Evolutionary conservation across 257 asterid species (phyloP).

Genomic region (Solanum sitiens): DNA sequence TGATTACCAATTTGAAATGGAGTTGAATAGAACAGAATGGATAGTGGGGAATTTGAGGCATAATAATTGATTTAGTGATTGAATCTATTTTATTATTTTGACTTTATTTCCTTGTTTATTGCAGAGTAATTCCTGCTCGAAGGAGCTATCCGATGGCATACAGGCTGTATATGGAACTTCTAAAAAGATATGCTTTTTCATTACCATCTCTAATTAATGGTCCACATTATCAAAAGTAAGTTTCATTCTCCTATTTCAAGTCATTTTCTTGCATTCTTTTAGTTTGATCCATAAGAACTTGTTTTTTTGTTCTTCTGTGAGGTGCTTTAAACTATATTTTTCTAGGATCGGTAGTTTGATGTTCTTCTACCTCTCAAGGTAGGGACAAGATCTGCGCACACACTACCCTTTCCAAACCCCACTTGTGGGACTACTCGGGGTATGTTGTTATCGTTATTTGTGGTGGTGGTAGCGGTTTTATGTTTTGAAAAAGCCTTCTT

Average conservation of each 20-base stretch:
- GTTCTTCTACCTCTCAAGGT: background rate
- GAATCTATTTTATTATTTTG: background rate
- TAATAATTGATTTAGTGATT: background rate
- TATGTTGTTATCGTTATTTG: too few species aligned
- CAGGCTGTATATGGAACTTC: constrained; percentile 84
- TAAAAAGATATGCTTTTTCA: constrained; percentile 75
- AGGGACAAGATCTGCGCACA: background rate
- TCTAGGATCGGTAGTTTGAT: background rate
- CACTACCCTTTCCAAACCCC: background rate
- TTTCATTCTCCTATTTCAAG: background rate
- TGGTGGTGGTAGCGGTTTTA: background rate
- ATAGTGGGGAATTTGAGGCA: background rate
- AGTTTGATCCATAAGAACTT: background rate
- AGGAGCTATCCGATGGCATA: constrained; percentile 65
- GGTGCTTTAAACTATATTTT: background rate
- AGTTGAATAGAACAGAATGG: background rate
- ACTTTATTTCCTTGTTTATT: background rate
- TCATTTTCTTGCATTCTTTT: background rate
- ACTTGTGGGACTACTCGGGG: background rate
- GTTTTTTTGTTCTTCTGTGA: background rate
- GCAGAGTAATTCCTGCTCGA: constrained; percentile 72
- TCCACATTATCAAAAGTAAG: constrained; percentile 67
- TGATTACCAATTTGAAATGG: background rate
- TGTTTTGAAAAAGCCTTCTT: background rate
- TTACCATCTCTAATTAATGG: constrained; percentile 61